phyloP scores from a whole-genome alignment of 1,284 basidiomycete species.

The Mycena citricolor region DNA sequence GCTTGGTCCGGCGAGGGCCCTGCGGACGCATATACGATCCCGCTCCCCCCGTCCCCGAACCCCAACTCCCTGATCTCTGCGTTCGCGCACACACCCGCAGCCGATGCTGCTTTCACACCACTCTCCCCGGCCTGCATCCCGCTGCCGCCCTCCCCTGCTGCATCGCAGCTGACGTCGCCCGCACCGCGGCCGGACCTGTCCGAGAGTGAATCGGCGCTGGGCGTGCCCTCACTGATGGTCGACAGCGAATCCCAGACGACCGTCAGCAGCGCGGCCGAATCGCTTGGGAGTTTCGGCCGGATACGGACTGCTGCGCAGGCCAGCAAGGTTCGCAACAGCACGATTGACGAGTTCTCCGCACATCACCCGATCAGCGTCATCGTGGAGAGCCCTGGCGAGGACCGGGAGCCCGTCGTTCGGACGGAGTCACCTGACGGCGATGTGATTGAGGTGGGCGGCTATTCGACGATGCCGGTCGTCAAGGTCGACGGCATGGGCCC shows the following conservation, averaged over 20 bases:
- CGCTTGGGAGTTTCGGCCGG: slow-evolving; percentile 6
- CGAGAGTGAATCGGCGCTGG: slow-evolving; percentile 14
- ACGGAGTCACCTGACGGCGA: slow-evolving; percentile 6
- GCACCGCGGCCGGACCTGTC: slow-evolving; percentile 5
- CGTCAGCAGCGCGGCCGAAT: slow-evolving; percentile 9
- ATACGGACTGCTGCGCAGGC: slow-evolving; percentile 12
- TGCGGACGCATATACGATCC: slow-evolving; percentile 12
- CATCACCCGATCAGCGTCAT: slow-evolving; percentile 18
- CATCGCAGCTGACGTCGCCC: neutral
- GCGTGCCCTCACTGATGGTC: slow-evolving; percentile 14
- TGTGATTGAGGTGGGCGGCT: neutral
- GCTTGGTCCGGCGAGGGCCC: slow-evolving; percentile 13
- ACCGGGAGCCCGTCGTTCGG: slow-evolving; percentile 2
- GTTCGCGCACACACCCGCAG: slow-evolving; percentile 11
- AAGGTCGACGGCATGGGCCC: too few relatives aligned
- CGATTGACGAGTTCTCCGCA: slow-evolving; percentile 8
- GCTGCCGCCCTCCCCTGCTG: slow-evolving; percentile 8
- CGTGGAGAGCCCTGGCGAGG: slow-evolving; percentile 12
- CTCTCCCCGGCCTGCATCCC: slow-evolving; percentile 9
- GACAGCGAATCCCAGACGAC: slow-evolving; percentile 18
- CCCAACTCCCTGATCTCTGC: slow-evolving; percentile 18
- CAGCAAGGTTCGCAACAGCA: slow-evolving; percentile 16
- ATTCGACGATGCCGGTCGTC: too few relatives aligned
- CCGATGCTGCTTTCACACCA: slow-evolving; percentile 12
- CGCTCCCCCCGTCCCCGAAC: slow-evolving; percentile 14